phyloP scores from a whole-genome alignment of 306 rosid species.

The Prunus davidiana region DNA sequence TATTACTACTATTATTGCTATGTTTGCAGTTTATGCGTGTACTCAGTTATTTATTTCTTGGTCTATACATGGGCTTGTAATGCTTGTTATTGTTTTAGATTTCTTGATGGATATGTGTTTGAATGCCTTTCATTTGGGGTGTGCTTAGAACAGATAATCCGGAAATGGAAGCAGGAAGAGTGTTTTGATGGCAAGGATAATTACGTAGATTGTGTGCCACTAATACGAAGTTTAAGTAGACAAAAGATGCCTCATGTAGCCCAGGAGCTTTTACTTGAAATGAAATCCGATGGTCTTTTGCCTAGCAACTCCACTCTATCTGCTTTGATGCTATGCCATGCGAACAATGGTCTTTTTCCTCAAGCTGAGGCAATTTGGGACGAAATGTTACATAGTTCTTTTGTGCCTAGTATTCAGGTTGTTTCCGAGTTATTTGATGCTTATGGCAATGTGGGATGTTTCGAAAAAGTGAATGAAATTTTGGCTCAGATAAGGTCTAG shows the following conservation, averaged over 20 bases:
- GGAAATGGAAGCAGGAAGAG: constrained; percentile 27
- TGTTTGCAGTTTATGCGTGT: not conserved
- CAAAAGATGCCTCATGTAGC: constrained; percentile 42
- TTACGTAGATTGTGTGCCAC: constrained; percentile 20
- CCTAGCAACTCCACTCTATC: constrained; percentile 38
- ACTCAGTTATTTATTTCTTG: not conserved
- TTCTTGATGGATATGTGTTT: not conserved
- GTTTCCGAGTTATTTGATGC: constrained; percentile 53
- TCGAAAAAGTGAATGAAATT: constrained; percentile 33
- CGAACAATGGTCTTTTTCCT: constrained; percentile 41
- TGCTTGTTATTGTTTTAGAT: not conserved
- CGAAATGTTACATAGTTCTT: constrained; percentile 53
- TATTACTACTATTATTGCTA: not conserved
- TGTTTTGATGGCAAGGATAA: constrained; percentile 13
- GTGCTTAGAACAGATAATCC: constrained; percentile 38
- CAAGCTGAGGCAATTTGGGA: constrained; percentile 58
- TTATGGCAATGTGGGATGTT: constrained; percentile 38
- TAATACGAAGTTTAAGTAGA: constrained; percentile 17
- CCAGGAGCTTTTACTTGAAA: constrained; percentile 36
- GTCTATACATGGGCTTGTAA: not conserved
- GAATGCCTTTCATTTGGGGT: constrained; percentile 11
- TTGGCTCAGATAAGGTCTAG: constrained; percentile 39
- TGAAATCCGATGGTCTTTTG: constrained; percentile 30
- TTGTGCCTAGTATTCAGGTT: constrained; percentile 40
- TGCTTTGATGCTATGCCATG: constrained; percentile 42